phyloP scores from a whole-genome alignment of 345 rosid species.

The Diplotaxis tenuifolia region DNA sequence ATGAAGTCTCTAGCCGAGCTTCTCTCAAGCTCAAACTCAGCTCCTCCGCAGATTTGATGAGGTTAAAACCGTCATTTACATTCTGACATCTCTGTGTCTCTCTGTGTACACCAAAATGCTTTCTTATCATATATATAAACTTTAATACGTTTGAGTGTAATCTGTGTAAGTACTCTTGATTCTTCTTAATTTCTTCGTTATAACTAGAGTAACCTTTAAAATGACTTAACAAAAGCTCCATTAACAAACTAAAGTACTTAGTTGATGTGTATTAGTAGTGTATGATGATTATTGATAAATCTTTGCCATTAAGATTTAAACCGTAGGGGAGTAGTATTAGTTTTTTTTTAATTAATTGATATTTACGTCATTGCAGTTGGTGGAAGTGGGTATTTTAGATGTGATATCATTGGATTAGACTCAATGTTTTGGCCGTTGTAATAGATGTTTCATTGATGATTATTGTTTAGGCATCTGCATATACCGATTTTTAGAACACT shows the following conservation, averaged over 20 bases:
- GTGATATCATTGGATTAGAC: background rate
- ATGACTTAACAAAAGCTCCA: background rate
- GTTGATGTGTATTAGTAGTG: background rate
- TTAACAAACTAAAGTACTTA: background rate
- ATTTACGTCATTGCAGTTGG: conserved; percentile 1
- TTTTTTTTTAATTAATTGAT: background rate
- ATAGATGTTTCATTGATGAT: too few relatives aligned
- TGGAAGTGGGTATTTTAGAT: conserved; percentile 1
- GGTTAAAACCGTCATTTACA: conserved; percentile 21
- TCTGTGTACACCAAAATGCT: conserved; percentile 23
- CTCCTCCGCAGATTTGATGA: conserved; percentile 34
- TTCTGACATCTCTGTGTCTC: background rate
- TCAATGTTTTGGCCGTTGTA: too few relatives aligned
- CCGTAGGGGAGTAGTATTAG: background rate
- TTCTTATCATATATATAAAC: background rate
- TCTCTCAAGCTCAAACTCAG: conserved; percentile 33
- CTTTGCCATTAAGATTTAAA: background rate
- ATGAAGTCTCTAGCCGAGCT: conserved; percentile 66
- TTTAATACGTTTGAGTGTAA: conserved; percentile 14
- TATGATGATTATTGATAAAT: background rate
- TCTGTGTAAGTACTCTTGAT: background rate
- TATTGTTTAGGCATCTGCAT: background rate
- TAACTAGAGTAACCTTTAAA: conserved; percentile 3
- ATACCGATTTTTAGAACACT: background rate
- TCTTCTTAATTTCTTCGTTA: conserved; percentile 3